These are phyloP conservation scores for Iris macrosiphon DNA, from an alignment of 106 monocot species.

Conservation along the genomic window DNA sequence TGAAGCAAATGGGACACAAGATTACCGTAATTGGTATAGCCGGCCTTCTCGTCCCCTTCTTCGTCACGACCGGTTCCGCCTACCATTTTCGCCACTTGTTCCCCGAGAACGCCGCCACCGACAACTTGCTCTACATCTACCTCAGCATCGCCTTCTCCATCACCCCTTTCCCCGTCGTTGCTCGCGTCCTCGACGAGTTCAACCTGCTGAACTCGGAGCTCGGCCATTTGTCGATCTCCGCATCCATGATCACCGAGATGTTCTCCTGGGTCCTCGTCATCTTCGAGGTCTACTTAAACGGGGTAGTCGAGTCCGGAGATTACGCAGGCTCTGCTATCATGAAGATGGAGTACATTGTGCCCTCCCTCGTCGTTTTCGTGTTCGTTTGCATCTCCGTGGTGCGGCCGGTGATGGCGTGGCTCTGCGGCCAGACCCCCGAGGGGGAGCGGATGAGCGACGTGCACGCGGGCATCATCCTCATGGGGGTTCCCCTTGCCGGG, in stretches of 20 bases:
- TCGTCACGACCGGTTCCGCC: not conserved
- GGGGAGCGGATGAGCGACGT: conserved; percentile 28
- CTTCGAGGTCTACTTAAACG: conserved; percentile 8
- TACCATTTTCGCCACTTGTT: not conserved
- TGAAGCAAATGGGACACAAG: conserved; percentile 31
- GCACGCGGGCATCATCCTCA: conserved; percentile 10
- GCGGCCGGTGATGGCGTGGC: conserved; percentile 18
- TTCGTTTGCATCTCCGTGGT: conserved; percentile 15
- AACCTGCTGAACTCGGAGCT: conserved; percentile 57
- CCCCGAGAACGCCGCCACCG: not conserved
- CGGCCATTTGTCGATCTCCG: conserved; percentile 39
- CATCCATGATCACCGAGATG: conserved; percentile 27
- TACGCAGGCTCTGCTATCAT: not conserved
- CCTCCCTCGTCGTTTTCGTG: conserved; percentile 1
- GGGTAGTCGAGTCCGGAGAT: conserved; percentile 3
- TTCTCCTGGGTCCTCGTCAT: conserved; percentile 26
- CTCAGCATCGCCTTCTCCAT: conserved; percentile 21
- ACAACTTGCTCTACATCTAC: conserved; percentile 3
- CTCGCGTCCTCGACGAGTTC: conserved; percentile 31
- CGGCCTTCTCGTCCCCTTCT: conserved; percentile 15
- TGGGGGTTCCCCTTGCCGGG: conserved; percentile 30
- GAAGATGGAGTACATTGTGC: not conserved
- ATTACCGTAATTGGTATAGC: conserved; percentile 18
- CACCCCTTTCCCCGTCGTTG: conserved; percentile 31
- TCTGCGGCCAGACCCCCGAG: conserved; percentile 15